Conservation (phyloP, 2,329 filamentous ascomycete species). For the Cladobotryum mycophilum region DNA sequence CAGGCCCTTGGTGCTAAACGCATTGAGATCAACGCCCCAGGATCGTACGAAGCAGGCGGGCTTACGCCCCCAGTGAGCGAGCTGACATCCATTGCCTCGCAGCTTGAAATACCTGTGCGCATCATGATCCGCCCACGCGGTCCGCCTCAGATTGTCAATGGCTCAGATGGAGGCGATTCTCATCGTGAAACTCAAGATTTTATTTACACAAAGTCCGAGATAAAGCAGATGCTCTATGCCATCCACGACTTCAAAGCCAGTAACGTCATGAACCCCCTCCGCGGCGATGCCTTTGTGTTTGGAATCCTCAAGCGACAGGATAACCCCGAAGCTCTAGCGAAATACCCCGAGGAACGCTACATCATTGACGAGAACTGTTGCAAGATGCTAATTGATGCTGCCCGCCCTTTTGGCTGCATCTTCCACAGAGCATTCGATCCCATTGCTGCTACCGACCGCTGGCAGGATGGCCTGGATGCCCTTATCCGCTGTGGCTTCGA, state of each 20-base stretch:
- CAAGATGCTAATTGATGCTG: conserved; percentile 33
- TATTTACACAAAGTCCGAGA: conserved; percentile 40
- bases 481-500: conserved; percentile 41
- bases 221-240: conserved; percentile 35
- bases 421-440: conserved; percentile 53
- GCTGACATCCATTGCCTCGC: conserved; percentile 24
- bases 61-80: conserved; percentile 42
- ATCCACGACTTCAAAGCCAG: conserved; percentile 33
- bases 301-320: conserved; percentile 33
- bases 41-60: conserved; percentile 45
- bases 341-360: conserved; percentile 11
- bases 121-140: conserved; percentile 49
- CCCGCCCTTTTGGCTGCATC: conserved; percentile 39
- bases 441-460: conserved; percentile 26
- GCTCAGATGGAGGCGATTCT: neutral
- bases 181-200: conserved; percentile 33
- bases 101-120: conserved; percentile 36
- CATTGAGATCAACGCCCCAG: conserved; percentile 47
- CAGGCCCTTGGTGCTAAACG: conserved; percentile 39
- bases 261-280: conserved; percentile 29
- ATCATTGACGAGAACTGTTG: conserved; percentile 37
- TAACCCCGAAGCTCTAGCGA: conserved; percentile 2
- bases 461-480: conserved; percentile 23
- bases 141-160: conserved; percentile 7
- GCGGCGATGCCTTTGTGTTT: conserved; percentile 53